Conservation (phyloP, 164 flowering plant species). For the Kingdonia uniflora region DNA sequence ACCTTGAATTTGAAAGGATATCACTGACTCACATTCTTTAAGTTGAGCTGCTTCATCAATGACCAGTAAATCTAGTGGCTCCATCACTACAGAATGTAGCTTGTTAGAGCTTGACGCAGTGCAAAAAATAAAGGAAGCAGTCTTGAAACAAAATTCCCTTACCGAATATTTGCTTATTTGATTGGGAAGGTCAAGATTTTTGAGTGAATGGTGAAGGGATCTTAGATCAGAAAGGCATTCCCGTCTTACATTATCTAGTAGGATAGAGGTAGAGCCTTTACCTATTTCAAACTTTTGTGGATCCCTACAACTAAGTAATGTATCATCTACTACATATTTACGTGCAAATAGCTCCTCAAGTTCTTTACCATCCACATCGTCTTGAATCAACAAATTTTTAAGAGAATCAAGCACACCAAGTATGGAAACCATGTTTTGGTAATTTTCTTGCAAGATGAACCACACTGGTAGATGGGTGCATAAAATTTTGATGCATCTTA, state of each 20-base stretch:
- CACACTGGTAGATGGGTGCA: conserved; percentile 34
- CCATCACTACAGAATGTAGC: conserved; percentile 9
- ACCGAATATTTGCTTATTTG: conserved; percentile 3
- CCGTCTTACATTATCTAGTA: conserved; percentile 11
- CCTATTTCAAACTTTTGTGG: neutral
- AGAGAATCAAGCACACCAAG: conserved; percentile 24
- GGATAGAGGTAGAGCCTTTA: neutral
- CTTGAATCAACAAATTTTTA: conserved; percentile 15
- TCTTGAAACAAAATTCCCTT: conserved; percentile 15
- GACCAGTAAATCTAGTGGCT: conserved; percentile 21
- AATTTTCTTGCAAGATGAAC: conserved; percentile 14
- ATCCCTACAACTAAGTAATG: neutral
- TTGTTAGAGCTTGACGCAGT: conserved; percentile 31
- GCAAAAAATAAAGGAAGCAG: conserved; percentile 32
- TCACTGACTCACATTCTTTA: conserved; percentile 44
- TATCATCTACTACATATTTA: conserved; percentile 1
- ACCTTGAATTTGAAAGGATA: conserved; percentile 36
- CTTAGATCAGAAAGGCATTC: conserved; percentile 21
- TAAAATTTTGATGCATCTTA: conserved; percentile 25
- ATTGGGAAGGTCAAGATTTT: conserved; percentile 23
- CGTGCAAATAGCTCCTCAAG: conserved; percentile 27
- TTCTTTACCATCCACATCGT: conserved; percentile 21
- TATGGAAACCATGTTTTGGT: conserved; percentile 17
- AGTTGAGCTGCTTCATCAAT: conserved; percentile 57
- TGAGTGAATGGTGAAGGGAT: conserved; percentile 20